These are phyloP conservation scores for Ophiocytium majus DNA, from an alignment of 352 stramenopile genomes.

Conservation along the genomic window DNA sequence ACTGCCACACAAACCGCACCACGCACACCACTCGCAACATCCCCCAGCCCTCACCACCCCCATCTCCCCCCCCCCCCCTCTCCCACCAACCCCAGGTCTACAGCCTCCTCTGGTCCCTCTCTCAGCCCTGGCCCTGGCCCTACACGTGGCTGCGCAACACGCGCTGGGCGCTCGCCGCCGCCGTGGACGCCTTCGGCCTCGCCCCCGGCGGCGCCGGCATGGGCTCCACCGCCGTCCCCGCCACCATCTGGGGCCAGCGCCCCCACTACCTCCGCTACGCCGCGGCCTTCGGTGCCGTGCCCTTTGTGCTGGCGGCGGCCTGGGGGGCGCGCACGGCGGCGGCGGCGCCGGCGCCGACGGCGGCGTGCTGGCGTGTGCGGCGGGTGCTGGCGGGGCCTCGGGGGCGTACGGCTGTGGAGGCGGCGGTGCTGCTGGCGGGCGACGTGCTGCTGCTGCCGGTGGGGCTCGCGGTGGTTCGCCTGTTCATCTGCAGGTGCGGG, in stretches of 20 bases:
- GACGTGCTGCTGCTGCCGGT: slow-evolving; percentile 43
- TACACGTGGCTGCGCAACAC: slow-evolving; percentile 37
- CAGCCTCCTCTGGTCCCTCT: slow-evolving; percentile 45
- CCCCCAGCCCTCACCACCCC: no score
- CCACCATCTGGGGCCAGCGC: slow-evolving; percentile 36
- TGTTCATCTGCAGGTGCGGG: slow-evolving; percentile 44
- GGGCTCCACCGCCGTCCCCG: slow-evolving; percentile 19
- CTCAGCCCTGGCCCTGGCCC: slow-evolving; percentile 49
- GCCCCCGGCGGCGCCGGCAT: slow-evolving; percentile 23
- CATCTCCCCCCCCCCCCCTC: no score
- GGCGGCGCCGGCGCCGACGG: not conserved
- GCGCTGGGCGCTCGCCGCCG: slow-evolving; percentile 36
- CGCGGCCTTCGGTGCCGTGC: slow-evolving; percentile 18
- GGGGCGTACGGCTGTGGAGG: slow-evolving; percentile 26
- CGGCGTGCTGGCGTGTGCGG: slow-evolving; percentile 12
- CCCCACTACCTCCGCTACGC: slow-evolving; percentile 35
- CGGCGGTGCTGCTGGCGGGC: slow-evolving; percentile 26
- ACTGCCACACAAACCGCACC: no score
- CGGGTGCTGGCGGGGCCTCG: not conserved
- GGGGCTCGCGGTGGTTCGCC: slow-evolving; percentile 33
- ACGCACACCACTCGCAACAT: no score
- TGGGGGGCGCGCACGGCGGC: not conserved
- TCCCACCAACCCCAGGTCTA: slow-evolving; percentile 42
- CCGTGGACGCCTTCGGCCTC: slow-evolving; percentile 48
- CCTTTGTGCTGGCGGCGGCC: slow-evolving; percentile 27